phyloP scores from a whole-genome alignment of 2,329 filamentous ascomycete genomes.

The Pseudocercospora cruenta region DNA sequence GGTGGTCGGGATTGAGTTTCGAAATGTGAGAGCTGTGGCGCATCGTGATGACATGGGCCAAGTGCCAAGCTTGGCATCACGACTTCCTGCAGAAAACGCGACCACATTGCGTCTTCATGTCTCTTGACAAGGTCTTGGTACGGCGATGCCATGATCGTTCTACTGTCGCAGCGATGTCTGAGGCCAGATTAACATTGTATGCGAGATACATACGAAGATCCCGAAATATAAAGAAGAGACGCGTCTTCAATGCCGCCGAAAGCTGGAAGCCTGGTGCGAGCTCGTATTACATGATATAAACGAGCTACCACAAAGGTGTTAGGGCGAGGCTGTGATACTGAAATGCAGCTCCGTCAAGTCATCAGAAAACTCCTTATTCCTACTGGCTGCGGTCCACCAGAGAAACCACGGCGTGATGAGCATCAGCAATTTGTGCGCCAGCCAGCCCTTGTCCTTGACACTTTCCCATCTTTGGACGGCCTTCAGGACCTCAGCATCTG shows the following conservation, averaged over 20 bases:
- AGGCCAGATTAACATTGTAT: too few relatives aligned
- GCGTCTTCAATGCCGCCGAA: too few relatives aligned
- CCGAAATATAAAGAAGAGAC: too few relatives aligned
- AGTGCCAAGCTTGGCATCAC: neutral
- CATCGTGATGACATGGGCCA: neutral
- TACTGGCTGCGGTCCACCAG: slow-evolving; percentile 7
- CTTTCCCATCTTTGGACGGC: slow-evolving; percentile 14
- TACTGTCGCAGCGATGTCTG: too few relatives aligned
- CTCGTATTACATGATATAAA: neutral
- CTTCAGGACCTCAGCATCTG: slow-evolving; percentile 5
- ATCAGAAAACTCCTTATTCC: slow-evolving; percentile 7
- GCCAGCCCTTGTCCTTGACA: slow-evolving; percentile 8
- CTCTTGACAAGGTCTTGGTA: neutral
- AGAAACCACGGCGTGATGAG: slow-evolving; percentile 12
- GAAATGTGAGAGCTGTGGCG: neutral
- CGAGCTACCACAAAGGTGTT: neutral
- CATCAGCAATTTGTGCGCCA: slow-evolving; percentile 1
- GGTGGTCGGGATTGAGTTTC: neutral
- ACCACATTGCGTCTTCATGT: neutral
- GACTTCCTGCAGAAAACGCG: neutral
- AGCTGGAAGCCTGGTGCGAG: neutral
- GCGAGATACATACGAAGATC: too few relatives aligned
- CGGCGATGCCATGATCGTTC: too few relatives aligned
- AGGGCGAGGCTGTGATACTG: neutral
- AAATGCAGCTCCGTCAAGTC: neutral